These are phyloP conservation scores for Triangularia verruculosa DNA, from an alignment of 2,329 filamentous ascomycete genomes.

Conservation along the genomic window DNA sequence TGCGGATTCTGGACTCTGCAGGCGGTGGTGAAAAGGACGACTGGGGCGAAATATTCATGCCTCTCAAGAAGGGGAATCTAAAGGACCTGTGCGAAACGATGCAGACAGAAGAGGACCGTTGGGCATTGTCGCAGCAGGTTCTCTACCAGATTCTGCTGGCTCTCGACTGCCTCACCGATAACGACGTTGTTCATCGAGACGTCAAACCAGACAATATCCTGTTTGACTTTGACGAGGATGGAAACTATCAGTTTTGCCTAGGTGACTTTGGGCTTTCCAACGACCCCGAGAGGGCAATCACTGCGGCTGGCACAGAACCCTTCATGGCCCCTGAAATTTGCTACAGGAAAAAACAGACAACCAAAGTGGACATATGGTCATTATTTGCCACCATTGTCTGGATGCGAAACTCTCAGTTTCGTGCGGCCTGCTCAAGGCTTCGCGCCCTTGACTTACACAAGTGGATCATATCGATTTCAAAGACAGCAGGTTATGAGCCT, in stretches of 20 bases:
- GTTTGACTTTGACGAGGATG: slow-evolving; percentile 18
- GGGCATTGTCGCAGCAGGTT: slow-evolving; percentile 19
- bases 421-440: slow-evolving; percentile 13
- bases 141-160: slow-evolving; percentile 29
- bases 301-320: slow-evolving; percentile 27
- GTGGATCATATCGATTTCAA: slow-evolving; percentile 23
- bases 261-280: slow-evolving; percentile 30
- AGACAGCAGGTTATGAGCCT: slow-evolving; percentile 17
- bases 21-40: slow-evolving; percentile 19
- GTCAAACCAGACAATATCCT: slow-evolving; percentile 31
- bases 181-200: slow-evolving; percentile 28
- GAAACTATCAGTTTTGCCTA: slow-evolving; percentile 25
- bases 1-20: slow-evolving; percentile 23
- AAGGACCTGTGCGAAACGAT: slow-evolving; percentile 19
- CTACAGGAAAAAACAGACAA: slow-evolving; percentile 21
- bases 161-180: slow-evolving; percentile 22
- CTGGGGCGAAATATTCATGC: slow-evolving; percentile 29
- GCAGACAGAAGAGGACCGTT: background rate
- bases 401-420: slow-evolving; percentile 27
- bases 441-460: slow-evolving; percentile 20
- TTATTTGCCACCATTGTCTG: slow-evolving; percentile 33
- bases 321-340: slow-evolving; percentile 33
- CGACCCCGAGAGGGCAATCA: slow-evolving; percentile 24
- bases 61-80: slow-evolving; percentile 25
- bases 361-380: slow-evolving; percentile 33